Base-by-base conservation (phyloP, 2,329 filamentous ascomycete genomes). In the Colletotrichum chlorophyti region DNA sequence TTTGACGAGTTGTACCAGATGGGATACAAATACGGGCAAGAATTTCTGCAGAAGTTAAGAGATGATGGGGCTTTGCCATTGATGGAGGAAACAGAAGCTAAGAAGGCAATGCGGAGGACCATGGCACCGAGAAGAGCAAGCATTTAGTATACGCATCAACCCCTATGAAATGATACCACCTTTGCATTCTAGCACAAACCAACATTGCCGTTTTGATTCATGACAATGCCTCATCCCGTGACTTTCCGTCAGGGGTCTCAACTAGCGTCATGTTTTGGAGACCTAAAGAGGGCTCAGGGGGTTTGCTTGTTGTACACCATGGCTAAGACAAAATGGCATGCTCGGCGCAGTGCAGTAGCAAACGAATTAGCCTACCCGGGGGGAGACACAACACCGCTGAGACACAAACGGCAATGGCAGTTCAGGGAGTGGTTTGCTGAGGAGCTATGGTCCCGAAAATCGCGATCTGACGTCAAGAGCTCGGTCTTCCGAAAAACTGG, bases 1-100 rank as follows among this genome's bases (percentile, higher is more conserved):
- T 99, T 99, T 73, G 94, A 98, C 68, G 96, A 99, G 80, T 94
- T 99, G 51, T 97, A 96, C 69, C 83, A 90, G 65, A 83, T 97
- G 10, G 96, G 95, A 1, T 96, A 97, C 74, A 82, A 84, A 52
- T 99, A 88, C 69, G 95, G 93, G 5, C 89, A 90, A 71, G 86
- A 91, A 51, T 97, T 89, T 70, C 74, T 99, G 64, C 85, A 86
- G 50, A 83, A 87, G 65, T 77, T 98, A 71, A 88, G 87, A 69
- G 90, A 91, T 34, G 83, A 96, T 66, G 94, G 94, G 0, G 83
- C 89, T 34, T 75, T 99, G 65, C 85, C 85, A 21, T 67, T 90
- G 41, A 81, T 84, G 46, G 87, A 90, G 68, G 89, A 91, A 77
- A 89, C 86, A 17, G 90, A 90, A 68, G 89, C 90, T 64, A 92